Base-by-base conservation (phyloP, 2,329 filamentous ascomycete genomes). In the Alternaria arbusti region DNA sequence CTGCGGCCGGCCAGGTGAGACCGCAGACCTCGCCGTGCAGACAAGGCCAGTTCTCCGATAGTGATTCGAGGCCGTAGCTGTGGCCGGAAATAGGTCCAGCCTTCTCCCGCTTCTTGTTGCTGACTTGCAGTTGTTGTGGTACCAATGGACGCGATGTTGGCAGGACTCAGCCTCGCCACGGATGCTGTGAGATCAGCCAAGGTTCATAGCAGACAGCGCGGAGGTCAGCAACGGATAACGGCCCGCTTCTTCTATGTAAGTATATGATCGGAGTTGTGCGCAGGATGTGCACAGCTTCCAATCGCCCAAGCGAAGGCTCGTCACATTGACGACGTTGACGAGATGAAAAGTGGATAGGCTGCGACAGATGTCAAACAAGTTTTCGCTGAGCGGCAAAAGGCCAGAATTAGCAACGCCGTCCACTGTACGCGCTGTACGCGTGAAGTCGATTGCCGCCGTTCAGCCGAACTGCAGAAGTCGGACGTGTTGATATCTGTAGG, bases 1-100 rank as follows among this genome's bases (percentile, higher is more conserved):
- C 64, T 66, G 57, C 26, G 44, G 43, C 36, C 49, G 59, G 59
- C 64, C 55, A 62, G 54, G 55, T 60, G 61, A 65, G 64, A 46
- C 26, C 7, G 17, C 47, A 11, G 47, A 51, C 47, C 26, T 51
- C 26, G 26, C 26, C 11, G 47, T 26, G 61, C 58, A 52, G 45
- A 55, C 59, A 25, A 50, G 61, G 57, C 30, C 17, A 50, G 44
- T 45, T 50, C 45, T 30, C 17, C 45, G 25, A 30, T 28, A 17
- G 17, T 25, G 8, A 45, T 44, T 8, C 13, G 25, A 52, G 25
- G 47, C 46, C 5, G 32, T 13, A 36, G 11, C 28, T 22, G 17
- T 43, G 15, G 36, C 23, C 49, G 23, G n/a, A 23, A 44, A 49
- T 17, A 59, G 15, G 47, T 15, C 22, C 26, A 36, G 3, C 4